Base-by-base conservation (phyloP, 371 early-diverging fungal species). In the Fennellomyces sp. region DNA sequence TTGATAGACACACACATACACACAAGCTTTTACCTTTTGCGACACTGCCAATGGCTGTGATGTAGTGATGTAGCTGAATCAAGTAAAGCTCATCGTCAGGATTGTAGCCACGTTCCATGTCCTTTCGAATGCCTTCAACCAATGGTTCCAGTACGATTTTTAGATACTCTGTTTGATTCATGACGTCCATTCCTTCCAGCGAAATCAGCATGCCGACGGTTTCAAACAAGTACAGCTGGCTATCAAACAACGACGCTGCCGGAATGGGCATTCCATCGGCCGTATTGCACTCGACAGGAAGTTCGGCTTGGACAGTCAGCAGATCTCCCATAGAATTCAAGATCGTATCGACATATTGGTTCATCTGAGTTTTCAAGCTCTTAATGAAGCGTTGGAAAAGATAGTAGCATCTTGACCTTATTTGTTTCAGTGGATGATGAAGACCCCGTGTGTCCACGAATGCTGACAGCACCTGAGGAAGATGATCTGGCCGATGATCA, bases 191-290 rank as follows among this genome's bases (percentile, higher is more conserved):
- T 36, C 70, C 71, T 25, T 90, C 89, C 27, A 88, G 76, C 11
- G 97, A 91, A 64, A 97, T 93, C 66, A 96, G 73, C 57, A 88
- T 78, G 23, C 97, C 96, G 51, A 91, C 94, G 3, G 95, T 88
- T 70, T 97, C 98, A 80, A 94, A 97, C 31, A 96, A 68, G 67
- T 91, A 94, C 28, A 93, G 68, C 71, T 97, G 96, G 56, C 90
- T 91, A 63, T 92, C 93, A 68, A 94, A 94, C 12, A 74, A 72
- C 7, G 76, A 76, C 7, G 76, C 79, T 19, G 80, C 70, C 25
- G 82, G 80, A 31, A 84, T 78, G 42, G 81, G 78, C 68, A 69
- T 78, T 6, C 80, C 80, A 56, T 80, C 80, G 53, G 70, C 65
- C 0, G 76, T 76, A 39, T 64, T 80, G 5, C 67, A 60, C 33